These are phyloP conservation scores for Boletellus ananas DNA, from an alignment of 768 basidiomycete species.

Conservation along the genomic window DNA sequence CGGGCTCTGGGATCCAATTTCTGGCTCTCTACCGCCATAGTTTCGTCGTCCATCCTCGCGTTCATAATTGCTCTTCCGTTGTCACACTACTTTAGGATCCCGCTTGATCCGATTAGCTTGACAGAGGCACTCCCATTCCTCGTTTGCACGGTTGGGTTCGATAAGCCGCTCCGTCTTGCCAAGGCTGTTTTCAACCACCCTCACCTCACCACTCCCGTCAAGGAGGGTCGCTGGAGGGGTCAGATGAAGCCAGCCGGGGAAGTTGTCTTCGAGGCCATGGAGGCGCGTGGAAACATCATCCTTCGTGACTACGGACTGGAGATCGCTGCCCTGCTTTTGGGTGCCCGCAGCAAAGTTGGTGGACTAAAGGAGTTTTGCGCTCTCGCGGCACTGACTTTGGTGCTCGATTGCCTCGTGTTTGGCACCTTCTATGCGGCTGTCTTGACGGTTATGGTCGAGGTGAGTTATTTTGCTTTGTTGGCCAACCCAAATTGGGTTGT, in stretches of 20 bases:
- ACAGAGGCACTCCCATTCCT: slow-evolving; percentile 97
- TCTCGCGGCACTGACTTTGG: slow-evolving; percentile 83
- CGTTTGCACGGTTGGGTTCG: slow-evolving; percentile 96
- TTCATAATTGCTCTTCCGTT: slow-evolving; percentile 81
- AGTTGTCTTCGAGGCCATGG: slow-evolving; percentile 81
- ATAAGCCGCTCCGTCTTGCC: slow-evolving; percentile 92
- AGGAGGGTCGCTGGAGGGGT: slow-evolving; percentile 37
- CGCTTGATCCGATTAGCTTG: slow-evolving; percentile 87
- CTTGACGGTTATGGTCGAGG: slow-evolving; percentile 95
- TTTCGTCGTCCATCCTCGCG: slow-evolving; percentile 77
- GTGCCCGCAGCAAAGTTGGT: slow-evolving; percentile 81
- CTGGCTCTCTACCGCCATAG: slow-evolving; percentile 66
- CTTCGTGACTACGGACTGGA: slow-evolving; percentile 93
- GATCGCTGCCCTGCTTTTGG: slow-evolving; percentile 82
- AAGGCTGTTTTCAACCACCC: slow-evolving; percentile 86
- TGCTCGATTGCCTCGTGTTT: slow-evolving; percentile 82
- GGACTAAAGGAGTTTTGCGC: slow-evolving; percentile 94
- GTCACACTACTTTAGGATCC: slow-evolving; percentile 73
- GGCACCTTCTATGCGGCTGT: slow-evolving; percentile 89
- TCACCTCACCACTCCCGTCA: slow-evolving; percentile 43
- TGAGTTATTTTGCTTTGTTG: slow-evolving; percentile 34
- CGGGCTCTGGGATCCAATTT: slow-evolving; percentile 77
- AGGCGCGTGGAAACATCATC: slow-evolving; percentile 74
- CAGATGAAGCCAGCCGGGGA: slow-evolving; percentile 74
- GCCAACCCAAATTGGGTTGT: neutral